These are phyloP conservation scores for Xerocomus potaroensis DNA, from an alignment of 768 basidiomycete genomes.

Conservation along the genomic window DNA sequence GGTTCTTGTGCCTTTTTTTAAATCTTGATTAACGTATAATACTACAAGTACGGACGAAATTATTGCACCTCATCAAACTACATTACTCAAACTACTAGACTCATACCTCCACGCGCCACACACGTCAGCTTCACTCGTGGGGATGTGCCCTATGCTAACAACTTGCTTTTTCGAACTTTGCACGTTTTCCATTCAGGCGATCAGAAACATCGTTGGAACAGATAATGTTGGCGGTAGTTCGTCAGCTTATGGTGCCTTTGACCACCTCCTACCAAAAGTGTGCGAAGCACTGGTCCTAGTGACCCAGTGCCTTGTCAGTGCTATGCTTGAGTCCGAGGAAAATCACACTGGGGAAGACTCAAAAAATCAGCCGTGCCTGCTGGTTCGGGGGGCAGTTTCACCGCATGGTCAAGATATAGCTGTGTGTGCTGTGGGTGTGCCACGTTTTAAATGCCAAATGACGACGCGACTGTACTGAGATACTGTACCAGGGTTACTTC, in stretches of 20 bases:
- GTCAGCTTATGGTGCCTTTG: constrained; percentile 42
- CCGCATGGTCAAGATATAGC: constrained; percentile 42
- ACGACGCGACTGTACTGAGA: constrained; percentile 1
- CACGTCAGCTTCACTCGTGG: constrained; percentile 34
- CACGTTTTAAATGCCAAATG: background rate
- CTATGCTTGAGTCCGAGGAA: constrained; percentile 43
- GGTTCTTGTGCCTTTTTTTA: constrained; percentile 20
- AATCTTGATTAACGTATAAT: constrained; percentile 10
- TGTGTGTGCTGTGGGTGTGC: constrained; percentile 56
- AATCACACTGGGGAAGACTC: constrained; percentile 23
- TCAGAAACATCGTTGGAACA: constrained; percentile 43
- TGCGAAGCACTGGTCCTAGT: constrained; percentile 79
- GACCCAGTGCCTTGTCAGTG: constrained; percentile 68
- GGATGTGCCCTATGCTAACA: constrained; percentile 57
- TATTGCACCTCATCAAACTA: constrained; percentile 81
- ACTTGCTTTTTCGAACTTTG: constrained; percentile 58
- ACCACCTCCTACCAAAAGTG: constrained; percentile 70
- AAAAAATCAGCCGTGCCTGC: constrained; percentile 28
- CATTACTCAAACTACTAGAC: constrained; percentile 83
- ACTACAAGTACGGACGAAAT: constrained; percentile 57
- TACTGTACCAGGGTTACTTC: constrained; percentile 65
- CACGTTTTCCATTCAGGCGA: constrained; percentile 50
- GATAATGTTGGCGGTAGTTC: constrained; percentile 5
- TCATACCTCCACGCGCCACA: constrained; percentile 67
- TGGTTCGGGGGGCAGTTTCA: constrained; percentile 43